Evolutionary conservation across 305 asterid species (phyloP).

Genomic region (Fraxinus albicans): DNA sequence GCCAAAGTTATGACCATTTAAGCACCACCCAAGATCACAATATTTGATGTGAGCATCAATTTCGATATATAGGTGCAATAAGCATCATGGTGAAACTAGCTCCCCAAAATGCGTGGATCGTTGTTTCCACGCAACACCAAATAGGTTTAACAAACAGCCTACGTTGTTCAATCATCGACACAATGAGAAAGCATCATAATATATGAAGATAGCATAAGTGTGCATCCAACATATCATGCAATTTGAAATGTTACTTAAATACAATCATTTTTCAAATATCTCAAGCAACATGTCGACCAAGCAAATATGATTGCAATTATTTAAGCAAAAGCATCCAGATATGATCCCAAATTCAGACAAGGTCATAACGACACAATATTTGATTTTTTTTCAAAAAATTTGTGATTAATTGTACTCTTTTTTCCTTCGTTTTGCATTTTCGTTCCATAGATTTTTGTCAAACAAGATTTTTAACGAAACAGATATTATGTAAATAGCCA

Average conservation of each 20-base stretch:
- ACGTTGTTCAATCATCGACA: background rate
- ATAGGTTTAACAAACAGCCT: background rate
- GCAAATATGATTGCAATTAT: background rate
- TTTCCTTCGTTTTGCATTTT: background rate
- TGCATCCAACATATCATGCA: too few species aligned
- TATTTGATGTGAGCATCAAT: background rate
- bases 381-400: background rate
- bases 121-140: background rate
- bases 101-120: background rate
- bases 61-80: background rate
- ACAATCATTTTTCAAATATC: background rate
- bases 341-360: background rate
- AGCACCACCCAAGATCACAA: background rate
- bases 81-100: too few species aligned
- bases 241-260: too few species aligned
- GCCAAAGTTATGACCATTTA: background rate
- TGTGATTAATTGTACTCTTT: background rate
- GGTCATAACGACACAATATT: background rate
- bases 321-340: background rate
- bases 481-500: background rate
- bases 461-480: background rate
- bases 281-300: background rate
- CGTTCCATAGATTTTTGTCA: background rate
- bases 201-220: too few species aligned
- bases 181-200: background rate